Base-by-base conservation (phyloP, 2,329 filamentous ascomycete genomes). In the Fusarium pseudograminearum region DNA sequence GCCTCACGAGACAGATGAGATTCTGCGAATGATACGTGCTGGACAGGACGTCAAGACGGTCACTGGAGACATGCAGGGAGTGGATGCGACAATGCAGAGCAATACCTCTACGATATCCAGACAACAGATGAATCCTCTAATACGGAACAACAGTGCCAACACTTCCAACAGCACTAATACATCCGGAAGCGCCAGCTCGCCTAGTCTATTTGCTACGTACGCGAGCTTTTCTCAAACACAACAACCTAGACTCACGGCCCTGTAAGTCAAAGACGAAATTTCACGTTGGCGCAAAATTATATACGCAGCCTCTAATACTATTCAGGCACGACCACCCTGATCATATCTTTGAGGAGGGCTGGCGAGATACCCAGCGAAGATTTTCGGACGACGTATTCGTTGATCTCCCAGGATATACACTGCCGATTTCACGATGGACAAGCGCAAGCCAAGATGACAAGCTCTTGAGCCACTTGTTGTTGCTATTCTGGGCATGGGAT, bases 381-480 rank as follows among this genome's bases (percentile, higher is more conserved):
- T 12, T 9, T 24, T 41, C 52, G 18, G 44, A 69, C 26, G 47
- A 66, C 9, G 14, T 54, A 4, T 46, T 61, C 9, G 30, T 50
- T n/a, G 48, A 62, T 20, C 24, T 69, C 2, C 45, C 62, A 33
- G 48, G 44, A 47, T 44, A 55, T 12, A 41, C 30, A 4, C 65
- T 69, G 16, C 67, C 67, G 4, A 20, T 69, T 18, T 69, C 67
- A n/a, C 34, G 48, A 40, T 69, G 67, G 67, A 69, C 67, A 9
- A 53, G 38, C 3, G 65, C 51, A 9, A 36, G 38, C 15, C 31
- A 66, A 7, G 56, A 69, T 6, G 48, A 69, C 24, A 66, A 53
- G 16, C 46, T 69, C 26, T 24, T 69, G 4, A 69, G 36, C 2
- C 65, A 69, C 18, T 54, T 69, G 7, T 3, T 69, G 3, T 34